These are phyloP conservation scores for Pythium periplocum DNA, from an alignment of 352 stramenopile species.

Conservation along the genomic window DNA sequence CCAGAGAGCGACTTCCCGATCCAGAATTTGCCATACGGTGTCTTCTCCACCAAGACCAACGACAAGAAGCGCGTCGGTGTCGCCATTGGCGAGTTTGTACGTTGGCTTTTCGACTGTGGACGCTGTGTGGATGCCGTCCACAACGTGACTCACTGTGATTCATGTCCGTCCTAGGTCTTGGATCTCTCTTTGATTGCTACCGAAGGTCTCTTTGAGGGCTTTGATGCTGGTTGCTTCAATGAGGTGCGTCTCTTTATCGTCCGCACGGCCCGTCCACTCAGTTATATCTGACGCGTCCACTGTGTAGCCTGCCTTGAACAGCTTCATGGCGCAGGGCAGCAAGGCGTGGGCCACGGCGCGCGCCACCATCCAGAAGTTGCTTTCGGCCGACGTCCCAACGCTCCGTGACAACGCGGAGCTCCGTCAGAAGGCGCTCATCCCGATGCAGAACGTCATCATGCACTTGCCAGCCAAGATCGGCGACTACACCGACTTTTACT, in stretches of 20 bases:
- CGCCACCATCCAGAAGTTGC: slow-evolving; percentile 80
- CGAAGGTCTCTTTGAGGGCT: slow-evolving; percentile 85
- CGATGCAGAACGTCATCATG: slow-evolving; percentile 74
- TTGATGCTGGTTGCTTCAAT: slow-evolving; percentile 73
- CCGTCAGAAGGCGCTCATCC: slow-evolving; percentile 69
- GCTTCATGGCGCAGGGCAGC: slow-evolving; percentile 90
- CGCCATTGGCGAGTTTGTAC: slow-evolving; percentile 74
- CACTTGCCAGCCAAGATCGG: slow-evolving; percentile 92
- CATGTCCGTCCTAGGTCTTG: slow-evolving; percentile 38
- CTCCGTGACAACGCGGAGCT: slow-evolving; percentile 81
- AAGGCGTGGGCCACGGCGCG: slow-evolving; percentile 85
- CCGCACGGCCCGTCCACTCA: not conserved
- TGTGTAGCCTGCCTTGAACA: slow-evolving; percentile 76
- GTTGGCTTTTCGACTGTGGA: slow-evolving; percentile 8
- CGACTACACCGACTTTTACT: slow-evolving; percentile 99
- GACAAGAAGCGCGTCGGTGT: slow-evolving; percentile 72
- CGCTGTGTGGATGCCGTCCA: not conserved
- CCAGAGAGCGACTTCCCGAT: slow-evolving; percentile 88
- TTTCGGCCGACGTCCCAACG: slow-evolving; percentile 66
- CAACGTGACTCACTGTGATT: slow-evolving; percentile 1
- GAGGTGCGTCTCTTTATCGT: slow-evolving; percentile 22
- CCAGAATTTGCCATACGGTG: slow-evolving; percentile 94
- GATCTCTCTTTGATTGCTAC: slow-evolving; percentile 88
- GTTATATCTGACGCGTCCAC: slow-evolving; percentile 25
- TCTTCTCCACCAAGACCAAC: slow-evolving; percentile 84